These are phyloP conservation scores for Candida xiaguanensis DNA, from an alignment of 805 yeast genomes.

Conservation along the genomic window DNA sequence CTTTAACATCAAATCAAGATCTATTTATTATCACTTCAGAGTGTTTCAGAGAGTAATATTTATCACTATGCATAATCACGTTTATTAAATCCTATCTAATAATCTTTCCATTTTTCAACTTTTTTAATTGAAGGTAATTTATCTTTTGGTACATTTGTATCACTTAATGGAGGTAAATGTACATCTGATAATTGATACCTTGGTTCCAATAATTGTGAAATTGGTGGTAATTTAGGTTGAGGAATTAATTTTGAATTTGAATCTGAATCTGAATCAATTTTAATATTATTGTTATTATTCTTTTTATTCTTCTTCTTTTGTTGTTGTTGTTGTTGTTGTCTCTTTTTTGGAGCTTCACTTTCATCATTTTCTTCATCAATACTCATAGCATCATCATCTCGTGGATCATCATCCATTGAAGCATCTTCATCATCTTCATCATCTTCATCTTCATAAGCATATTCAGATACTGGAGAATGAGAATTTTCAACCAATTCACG, in stretches of 20 bases:
- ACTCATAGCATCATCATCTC: background rate
- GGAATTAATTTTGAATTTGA: background rate
- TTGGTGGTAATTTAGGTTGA: constrained; percentile 7
- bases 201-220: constrained; percentile 8
- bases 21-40: too few relatives aligned
- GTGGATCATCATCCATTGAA: constrained; percentile 3
- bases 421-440: constrained; percentile 6
- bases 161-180: constrained; percentile 8
- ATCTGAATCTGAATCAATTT: too few relatives aligned
- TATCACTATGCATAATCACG: too few relatives aligned
- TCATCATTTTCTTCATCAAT: background rate
- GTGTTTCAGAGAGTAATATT: too few relatives aligned
- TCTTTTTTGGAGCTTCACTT: background rate
- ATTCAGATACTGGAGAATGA: constrained; percentile 1
- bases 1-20: too few relatives aligned
- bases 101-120: constrained; percentile 8
- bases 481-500: constrained; percentile 3
- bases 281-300: background rate
- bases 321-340: too few relatives aligned
- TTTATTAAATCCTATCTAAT: too few relatives aligned
- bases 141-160: constrained; percentile 1
- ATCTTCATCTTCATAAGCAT: constrained; percentile 1
- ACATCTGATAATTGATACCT: constrained; percentile 2
- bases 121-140: constrained; percentile 9
- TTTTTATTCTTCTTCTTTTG: too few relatives aligned